Conservation (phyloP, 805 yeast species). For the Wickerhamiella spandovensis region DNA sequence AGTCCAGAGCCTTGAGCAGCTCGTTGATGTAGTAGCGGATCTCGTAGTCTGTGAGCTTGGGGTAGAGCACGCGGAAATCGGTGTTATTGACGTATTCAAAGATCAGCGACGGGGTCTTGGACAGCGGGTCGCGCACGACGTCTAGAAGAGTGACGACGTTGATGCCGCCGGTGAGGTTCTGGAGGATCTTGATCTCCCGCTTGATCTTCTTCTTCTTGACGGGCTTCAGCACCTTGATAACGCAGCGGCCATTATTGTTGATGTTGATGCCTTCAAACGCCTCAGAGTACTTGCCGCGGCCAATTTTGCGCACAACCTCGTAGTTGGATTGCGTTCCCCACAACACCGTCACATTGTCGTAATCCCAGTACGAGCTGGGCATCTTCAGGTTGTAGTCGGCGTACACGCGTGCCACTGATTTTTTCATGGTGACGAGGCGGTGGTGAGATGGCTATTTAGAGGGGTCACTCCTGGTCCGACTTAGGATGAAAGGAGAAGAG, state of each 20-base stretch:
- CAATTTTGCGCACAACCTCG: constrained; percentile 72
- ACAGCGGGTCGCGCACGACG: constrained; percentile 72
- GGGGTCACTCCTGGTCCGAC: background rate
- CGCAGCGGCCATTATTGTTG: constrained; percentile 48
- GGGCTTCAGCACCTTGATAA: constrained; percentile 85
- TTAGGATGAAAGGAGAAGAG: background rate
- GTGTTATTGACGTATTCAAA: constrained; percentile 75
- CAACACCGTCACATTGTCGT: constrained; percentile 51
- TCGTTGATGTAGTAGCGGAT: constrained; percentile 75
- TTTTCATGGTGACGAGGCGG: background rate
- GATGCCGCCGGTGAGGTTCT: constrained; percentile 74
- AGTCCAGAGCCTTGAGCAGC: constrained; percentile 70
- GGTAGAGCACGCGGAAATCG: constrained; percentile 78
- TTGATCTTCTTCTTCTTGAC: constrained; percentile 86
- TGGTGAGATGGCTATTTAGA: background rate
- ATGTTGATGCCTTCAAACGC: constrained; percentile 73
- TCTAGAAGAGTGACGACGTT: constrained; percentile 64
- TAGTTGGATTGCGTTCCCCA: constrained; percentile 83
- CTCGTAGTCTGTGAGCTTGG: constrained; percentile 60
- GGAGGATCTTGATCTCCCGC: constrained; percentile 76
- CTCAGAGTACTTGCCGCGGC: constrained; percentile 89
- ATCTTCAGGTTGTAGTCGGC: constrained; percentile 64
- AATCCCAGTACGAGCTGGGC: constrained; percentile 80
- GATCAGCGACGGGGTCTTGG: constrained; percentile 71
- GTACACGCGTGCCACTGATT: constrained; percentile 53